phyloP scores from a whole-genome alignment of 2,329 filamentous ascomycete genomes.

The Sporothrix dimorphospora region DNA sequence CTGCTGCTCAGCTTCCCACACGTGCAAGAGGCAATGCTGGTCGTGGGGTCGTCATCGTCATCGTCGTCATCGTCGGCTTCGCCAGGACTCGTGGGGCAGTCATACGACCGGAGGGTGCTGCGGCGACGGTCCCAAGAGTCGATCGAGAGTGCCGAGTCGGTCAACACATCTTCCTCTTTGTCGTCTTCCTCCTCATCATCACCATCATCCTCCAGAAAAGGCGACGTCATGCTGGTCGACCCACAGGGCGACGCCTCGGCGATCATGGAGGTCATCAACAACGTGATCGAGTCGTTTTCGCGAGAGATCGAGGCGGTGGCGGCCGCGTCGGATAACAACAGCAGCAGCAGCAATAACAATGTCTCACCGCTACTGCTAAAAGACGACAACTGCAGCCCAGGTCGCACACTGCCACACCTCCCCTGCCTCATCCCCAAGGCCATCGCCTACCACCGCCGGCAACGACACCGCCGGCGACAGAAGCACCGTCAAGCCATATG shows the following conservation, averaged over 20 bases:
- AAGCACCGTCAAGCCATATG: constrained; percentile 28
- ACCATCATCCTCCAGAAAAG: constrained; percentile 30
- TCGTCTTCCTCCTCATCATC: background rate
- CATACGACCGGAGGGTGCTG: constrained; percentile 22
- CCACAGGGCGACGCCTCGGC: constrained; percentile 35
- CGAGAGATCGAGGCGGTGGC: constrained; percentile 33
- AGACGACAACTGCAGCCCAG: constrained; percentile 4
- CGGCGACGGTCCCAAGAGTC: constrained; percentile 30
- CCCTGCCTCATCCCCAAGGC: constrained; percentile 35
- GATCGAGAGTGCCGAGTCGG: constrained; percentile 26
- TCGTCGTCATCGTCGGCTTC: background rate
- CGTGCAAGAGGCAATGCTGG: constrained; percentile 45
- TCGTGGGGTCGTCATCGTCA: constrained; percentile 36
- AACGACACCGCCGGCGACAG: constrained; percentile 20
- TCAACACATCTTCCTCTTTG: background rate
- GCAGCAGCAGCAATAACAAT: background rate
- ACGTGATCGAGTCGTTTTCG: constrained; percentile 37
- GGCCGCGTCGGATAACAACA: constrained; percentile 1
- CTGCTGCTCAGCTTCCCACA: constrained; percentile 49
- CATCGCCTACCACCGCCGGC: constrained; percentile 30
- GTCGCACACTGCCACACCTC: constrained; percentile 27
- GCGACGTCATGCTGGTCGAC: constrained; percentile 40
- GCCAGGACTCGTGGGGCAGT: background rate
- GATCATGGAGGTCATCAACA: constrained; percentile 34
- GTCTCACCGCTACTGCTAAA: background rate